A percentile compares a stretch with the other conserved stretches of the same genome.
These are phyloP conservation scores for Chlamydomonas sp. DNA, from an alignment of 139 green algal genomes.

Conservation along the genomic window DNA sequence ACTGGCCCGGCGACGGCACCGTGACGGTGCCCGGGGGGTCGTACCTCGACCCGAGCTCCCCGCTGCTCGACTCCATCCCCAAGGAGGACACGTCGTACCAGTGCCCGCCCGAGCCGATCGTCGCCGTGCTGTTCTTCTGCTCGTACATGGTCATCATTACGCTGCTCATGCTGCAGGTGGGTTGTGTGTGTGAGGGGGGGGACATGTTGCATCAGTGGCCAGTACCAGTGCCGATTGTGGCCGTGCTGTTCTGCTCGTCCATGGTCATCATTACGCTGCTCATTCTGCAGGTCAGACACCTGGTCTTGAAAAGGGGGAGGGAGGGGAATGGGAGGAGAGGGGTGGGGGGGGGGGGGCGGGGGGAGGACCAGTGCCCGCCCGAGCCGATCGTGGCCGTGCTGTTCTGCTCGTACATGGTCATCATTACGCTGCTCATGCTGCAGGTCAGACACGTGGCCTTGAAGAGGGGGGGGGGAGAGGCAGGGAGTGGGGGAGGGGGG, in stretches of 20 bases:
- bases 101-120: constrained; percentile 26
- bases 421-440: constrained; percentile 62
- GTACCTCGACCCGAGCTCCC: constrained; percentile 25
- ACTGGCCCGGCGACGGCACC: background rate
- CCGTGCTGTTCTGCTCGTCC: constrained; percentile 56
- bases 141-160: constrained; percentile 56
- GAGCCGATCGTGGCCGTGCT: constrained; percentile 28
- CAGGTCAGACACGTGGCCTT: no score
- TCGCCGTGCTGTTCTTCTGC: constrained; percentile 59
- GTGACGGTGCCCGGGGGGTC: constrained; percentile 18
- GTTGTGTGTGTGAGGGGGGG: no score
- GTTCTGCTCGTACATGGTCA: constrained; percentile 57
- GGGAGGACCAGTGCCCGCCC: constrained; percentile 37
- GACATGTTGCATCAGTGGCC: constrained; percentile 28
- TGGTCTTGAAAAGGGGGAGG: no score
- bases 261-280: constrained; percentile 59
- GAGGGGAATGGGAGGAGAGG: no score
- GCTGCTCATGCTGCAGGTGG: constrained; percentile 69
- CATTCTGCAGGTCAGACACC: no score
- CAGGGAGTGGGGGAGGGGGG: no score
- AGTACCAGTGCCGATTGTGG: constrained; percentile 13
- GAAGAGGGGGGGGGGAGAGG: no score
- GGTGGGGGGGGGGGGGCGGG: no score
- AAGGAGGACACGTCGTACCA: constrained; percentile 8
- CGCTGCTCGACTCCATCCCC: constrained; percentile 15